Conservation (phyloP, 1,284 basidiomycete genomes). For the Lignosus rhinocerotis region DNA sequence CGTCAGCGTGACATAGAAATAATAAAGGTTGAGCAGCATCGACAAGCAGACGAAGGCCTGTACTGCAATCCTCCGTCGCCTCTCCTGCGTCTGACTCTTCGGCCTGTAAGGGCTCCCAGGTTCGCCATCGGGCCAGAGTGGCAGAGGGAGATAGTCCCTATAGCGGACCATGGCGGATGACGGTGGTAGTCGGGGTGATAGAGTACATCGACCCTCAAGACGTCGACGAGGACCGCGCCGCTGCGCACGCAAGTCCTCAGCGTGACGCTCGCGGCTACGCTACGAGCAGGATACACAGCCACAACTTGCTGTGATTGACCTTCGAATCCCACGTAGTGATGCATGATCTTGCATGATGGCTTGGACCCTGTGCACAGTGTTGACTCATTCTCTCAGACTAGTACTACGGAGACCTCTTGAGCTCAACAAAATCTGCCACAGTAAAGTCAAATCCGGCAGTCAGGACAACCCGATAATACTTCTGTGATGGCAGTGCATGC, state of each 20-base stretch:
- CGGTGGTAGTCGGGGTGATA: background rate
- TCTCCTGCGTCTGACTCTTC: constrained; percentile 1
- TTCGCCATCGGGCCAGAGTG: constrained; percentile 6
- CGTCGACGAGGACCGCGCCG: background rate
- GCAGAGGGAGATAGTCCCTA: constrained; percentile 19
- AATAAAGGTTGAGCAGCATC: constrained; percentile 14
- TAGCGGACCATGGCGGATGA: constrained; percentile 14
- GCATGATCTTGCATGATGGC: too few relatives aligned
- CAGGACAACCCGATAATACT: too few relatives aligned
- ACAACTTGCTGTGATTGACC: background rate
- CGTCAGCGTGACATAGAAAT: constrained; percentile 6
- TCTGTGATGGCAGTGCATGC: too few relatives aligned
- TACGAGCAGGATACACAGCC: background rate
- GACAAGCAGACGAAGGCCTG: constrained; percentile 13
- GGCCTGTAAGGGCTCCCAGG: constrained; percentile 10
- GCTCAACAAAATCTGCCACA: too few relatives aligned
- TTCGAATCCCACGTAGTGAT: too few relatives aligned
- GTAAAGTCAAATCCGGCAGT: too few relatives aligned
- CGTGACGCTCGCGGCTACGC: too few relatives aligned
- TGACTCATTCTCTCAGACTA: too few relatives aligned
- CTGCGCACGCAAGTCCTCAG: background rate
- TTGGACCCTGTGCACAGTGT: background rate
- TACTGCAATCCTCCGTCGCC: constrained; percentile 2
- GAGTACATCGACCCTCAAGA: background rate
- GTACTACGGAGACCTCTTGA: too few relatives aligned